Evolutionary conservation across 192 early-diverging fungal genomes (phyloP), one percentile per base, ranked within the genome.

Genomic region (Backusella parvicylindrica): DNA sequence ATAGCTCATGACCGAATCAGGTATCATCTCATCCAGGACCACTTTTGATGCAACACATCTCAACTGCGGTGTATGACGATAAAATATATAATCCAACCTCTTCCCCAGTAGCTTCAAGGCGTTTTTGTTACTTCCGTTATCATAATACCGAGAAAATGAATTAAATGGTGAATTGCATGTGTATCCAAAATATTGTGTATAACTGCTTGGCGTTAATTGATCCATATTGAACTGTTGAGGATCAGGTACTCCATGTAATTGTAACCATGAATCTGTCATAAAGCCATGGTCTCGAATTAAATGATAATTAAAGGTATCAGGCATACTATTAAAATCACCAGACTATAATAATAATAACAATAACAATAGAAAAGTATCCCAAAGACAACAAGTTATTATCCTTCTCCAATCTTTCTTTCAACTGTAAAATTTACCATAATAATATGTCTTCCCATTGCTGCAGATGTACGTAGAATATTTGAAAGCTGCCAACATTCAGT

Each of bases 91-190:
- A 31, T 88, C 86, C 5, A 88, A 73, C 3, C 86, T 38, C 82
- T 77, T 35, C 81, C 86, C 13, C 8, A 15, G 70, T 74, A 15
- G 38, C 66, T 49, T 56, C 75, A 63, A 50, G 79, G 32, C 47
- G 74, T 31, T 65, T 68, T 37, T 80, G 81, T 74, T 75, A 33
- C 21, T 40, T 85, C 53, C 53, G 7, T 60, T 28, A 8, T 60
- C 53, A 13, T 77, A 71, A 73, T 68, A 64, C 50, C 43, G 30
- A 72, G 80, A 70, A 83, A 85, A 88, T n/a, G 79, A 75, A 66
- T 88, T 88, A 13, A 83, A 49, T n/a, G 86, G 83, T 9, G 86
- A 83, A 68, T 85, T 80, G 64, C 83, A 84, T 31, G 86, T 88
- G 32, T 77, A 72, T 32, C 86, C 86, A 74, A 84, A 79, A 33